Conservation (phyloP, 2,329 filamentous ascomycete species). For the Alternaria dauci region DNA sequence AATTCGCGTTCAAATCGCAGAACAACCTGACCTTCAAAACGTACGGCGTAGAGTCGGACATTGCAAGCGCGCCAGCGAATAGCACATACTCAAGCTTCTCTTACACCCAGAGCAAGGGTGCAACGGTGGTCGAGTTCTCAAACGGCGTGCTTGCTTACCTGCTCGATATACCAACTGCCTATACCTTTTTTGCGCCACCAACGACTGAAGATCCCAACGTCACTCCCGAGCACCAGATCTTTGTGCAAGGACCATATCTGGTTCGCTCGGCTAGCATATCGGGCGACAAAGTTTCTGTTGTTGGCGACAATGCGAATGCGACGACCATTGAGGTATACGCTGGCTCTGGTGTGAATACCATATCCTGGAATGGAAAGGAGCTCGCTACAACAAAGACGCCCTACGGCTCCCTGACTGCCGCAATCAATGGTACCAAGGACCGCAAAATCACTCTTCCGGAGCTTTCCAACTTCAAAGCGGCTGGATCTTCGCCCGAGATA, state of each 20-base stretch:
- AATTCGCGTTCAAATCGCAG: conserved; percentile 59
- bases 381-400: conserved; percentile 49
- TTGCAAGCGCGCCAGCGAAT: conserved; percentile 40
- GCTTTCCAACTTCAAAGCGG: conserved; percentile 59
- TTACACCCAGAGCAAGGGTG: conserved; percentile 59
- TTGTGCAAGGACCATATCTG: conserved; percentile 41
- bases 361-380: conserved; percentile 59
- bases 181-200: conserved; percentile 65
- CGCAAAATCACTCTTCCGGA: conserved; percentile 55
- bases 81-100: conserved; percentile 45
- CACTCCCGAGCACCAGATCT: conserved; percentile 55
- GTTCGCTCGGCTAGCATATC: conserved; percentile 53
- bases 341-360: conserved; percentile 39
- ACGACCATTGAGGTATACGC: conserved; percentile 53
- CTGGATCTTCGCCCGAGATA: conserved; percentile 61
- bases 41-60: conserved; percentile 51
- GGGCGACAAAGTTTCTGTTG: conserved; percentile 55
- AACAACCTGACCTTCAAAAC: conserved; percentile 52
- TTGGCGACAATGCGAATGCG: conserved; percentile 57
- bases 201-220: conserved; percentile 58
- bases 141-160: conserved; percentile 62
- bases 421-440: conserved; percentile 51
- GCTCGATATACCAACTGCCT: conserved; percentile 62
- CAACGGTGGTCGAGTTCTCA: conserved; percentile 59
- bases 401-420: conserved; percentile 57